Base-by-base conservation (phyloP, 2,329 filamentous ascomycete genomes). In the Balansia obtecta region DNA sequence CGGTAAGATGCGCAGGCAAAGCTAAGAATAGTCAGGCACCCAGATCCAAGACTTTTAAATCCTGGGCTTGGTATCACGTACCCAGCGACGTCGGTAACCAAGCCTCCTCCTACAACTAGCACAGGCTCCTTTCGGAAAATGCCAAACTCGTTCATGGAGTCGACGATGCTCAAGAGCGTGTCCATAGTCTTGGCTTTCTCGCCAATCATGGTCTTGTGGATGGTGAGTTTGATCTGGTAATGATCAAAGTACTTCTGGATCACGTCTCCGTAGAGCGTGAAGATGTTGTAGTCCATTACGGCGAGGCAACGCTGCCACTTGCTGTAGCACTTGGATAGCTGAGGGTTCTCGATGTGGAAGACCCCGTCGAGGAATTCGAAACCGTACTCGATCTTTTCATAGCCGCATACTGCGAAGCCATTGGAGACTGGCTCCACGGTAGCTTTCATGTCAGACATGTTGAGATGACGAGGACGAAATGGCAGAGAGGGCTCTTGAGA, bases 321-420 rank as follows among this genome's bases (percentile, higher is more conserved):
- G 58, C 75, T 68, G 66, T 86, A 87, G 64, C 79, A 82, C 30
- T 80, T 67, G 15, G 82, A 80, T 10, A 87, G 72, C 57, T 85
- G 74, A 15, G 68, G 58, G 59, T 85, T 84, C 55, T 71, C 59
- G 41, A 71, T 58, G 60, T 84, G 69, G 65, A 87, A 86, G 51
- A 87, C 74, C 45, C 76, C 79, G 57, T 87, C 83, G 45, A 86
- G 74, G 65, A 87, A 86, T 50, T 80, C 79, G 64, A 87, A 87
- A 66, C 85, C 82, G 62, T 86, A 86, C 60, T 84, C 78, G 61
- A 86, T 86, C 72, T 85, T 86, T 71, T 87, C 83, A 58, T 85
- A 85, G 22, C 83, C 83, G 57, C 81, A 78, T 53, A 86, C 82
- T 56, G 83, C 79, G 67, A 86, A 86, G 38, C 83, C 83, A 53